Base-by-base conservation (phyloP, 306 rosid genomes). In the Quercus ilex region DNA sequence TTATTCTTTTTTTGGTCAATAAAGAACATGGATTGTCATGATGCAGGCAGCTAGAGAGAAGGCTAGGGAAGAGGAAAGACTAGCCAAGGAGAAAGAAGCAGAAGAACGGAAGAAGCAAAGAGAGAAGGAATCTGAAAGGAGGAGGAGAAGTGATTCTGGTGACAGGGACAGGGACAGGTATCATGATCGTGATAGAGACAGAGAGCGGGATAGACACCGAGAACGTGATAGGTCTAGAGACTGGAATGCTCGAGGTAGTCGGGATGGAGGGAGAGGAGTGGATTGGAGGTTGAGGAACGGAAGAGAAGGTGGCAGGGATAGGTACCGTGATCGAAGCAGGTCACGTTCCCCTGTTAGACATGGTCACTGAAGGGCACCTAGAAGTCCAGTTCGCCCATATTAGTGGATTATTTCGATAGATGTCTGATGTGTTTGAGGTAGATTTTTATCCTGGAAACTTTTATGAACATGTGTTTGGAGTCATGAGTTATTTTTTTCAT, bases 391-490 rank as follows among this genome's bases (percentile, higher is more conserved):
- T 85, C 89, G 71, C 84, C 87, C 92, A 38, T 84, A 86, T 83
- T 89, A 90, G 82, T 86, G 89, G 85, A 84, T 77, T 90, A 75
- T 89, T 91, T 86, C 80, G 85, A 85, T 86, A 84, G 92, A 83
- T 94, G 86, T 89, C 94, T 88, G 97, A 82, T 91, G 90, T 84
- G 69, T 84, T 86, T 82, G 94, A 96, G 99, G 99, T 96, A 96
- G 98, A 76, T 83, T 81, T 92, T 85, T 82, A 84, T 84, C 89
- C 95, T 86, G 85, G 78, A 87, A 89, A 87, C 88, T 87, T 90
- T 20, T 85, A 88, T 89, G 85, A 88, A 82, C 85, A 83, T 82
- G 88, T 87, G 89, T 75, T 81, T 90, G 91, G 91, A 80, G 94
- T 89, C 86, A 70, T 70, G 77, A 82, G 80, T 83, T 82, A 80